Percentiles rank a stretch among this genome's conserved stretches.
phyloP scores from a whole-genome alignment of 164 flowering plant genomes.

The Vitis labrusca region DNA sequence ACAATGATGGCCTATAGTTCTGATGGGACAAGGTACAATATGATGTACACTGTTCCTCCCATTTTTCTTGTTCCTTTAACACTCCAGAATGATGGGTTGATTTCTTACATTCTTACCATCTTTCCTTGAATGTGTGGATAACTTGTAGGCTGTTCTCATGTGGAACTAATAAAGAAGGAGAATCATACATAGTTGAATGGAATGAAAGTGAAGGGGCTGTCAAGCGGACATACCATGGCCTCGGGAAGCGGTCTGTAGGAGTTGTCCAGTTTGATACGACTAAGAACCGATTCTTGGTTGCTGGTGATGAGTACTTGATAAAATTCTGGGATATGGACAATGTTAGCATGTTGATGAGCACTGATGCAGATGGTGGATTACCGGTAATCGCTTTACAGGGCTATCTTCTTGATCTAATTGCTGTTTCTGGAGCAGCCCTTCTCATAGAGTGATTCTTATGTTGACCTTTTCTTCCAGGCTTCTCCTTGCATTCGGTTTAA shows the following conservation, averaged over 20 bases:
- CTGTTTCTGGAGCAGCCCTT: background rate
- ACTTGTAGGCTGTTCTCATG: constrained; percentile 31
- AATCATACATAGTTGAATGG: constrained; percentile 31
- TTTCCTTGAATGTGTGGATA: constrained; percentile 3
- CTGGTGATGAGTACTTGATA: constrained; percentile 29
- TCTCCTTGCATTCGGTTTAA: constrained; percentile 29
- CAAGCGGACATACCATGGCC: constrained; percentile 25
- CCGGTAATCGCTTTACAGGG: constrained; percentile 19
- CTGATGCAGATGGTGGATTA: constrained; percentile 30
- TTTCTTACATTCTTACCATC: background rate
- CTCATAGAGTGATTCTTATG: background rate
- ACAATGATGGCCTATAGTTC: constrained; percentile 33
- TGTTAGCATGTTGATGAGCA: constrained; percentile 13
- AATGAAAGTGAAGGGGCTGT: constrained; percentile 35
- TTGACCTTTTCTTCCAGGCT: constrained; percentile 8
- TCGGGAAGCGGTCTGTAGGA: constrained; percentile 27
- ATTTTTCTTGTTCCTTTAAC: background rate
- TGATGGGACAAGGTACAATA: constrained; percentile 33
- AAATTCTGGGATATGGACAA: constrained; percentile 38
- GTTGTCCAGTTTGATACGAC: constrained; percentile 34
- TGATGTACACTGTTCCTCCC: background rate
- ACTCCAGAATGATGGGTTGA: background rate
- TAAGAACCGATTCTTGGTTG: constrained; percentile 30
- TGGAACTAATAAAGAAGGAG: constrained; percentile 31
- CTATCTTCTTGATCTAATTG: background rate